These are phyloP conservation scores for Rhizoclosmatium sp. DNA, from an alignment of 192 early-diverging fungal genomes.

Conservation along the genomic window DNA sequence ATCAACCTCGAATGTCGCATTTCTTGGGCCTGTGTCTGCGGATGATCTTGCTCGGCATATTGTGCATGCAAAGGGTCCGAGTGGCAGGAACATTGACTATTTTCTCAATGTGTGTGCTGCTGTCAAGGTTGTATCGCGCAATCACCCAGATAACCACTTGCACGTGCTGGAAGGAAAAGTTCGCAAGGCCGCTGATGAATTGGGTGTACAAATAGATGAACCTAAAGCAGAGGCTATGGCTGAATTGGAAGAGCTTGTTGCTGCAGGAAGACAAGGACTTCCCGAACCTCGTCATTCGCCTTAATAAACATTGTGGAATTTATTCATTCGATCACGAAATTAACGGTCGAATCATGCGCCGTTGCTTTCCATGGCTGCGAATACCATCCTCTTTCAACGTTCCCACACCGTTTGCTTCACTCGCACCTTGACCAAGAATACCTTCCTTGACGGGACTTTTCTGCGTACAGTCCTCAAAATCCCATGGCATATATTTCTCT, in stretches of 20 bases:
- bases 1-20: slow-evolving; percentile 77
- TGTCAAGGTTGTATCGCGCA: background rate
- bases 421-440: background rate
- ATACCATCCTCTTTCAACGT: background rate
- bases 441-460: too few relatives aligned
- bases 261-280: background rate
- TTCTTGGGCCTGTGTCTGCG: slow-evolving; percentile 71
- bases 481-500: slow-evolving; percentile 1
- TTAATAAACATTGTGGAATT: background rate
- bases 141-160: slow-evolving; percentile 7
- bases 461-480: background rate
- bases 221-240: background rate
- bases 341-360: background rate
- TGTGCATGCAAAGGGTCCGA: slow-evolving; percentile 60
- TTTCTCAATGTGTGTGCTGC: slow-evolving; percentile 14
- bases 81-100: slow-evolving; percentile 48
- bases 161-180: background rate
- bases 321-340: background rate
- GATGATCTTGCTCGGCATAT: slow-evolving; percentile 74
- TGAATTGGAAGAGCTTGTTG: background rate
- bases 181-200: background rate
- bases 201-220: slow-evolving; percentile 4
- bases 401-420: background rate
- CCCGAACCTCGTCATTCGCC: too few relatives aligned
- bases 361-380: background rate